Conservation (phyloP, 129 eudicot species). For the Lonicera japonica region DNA sequence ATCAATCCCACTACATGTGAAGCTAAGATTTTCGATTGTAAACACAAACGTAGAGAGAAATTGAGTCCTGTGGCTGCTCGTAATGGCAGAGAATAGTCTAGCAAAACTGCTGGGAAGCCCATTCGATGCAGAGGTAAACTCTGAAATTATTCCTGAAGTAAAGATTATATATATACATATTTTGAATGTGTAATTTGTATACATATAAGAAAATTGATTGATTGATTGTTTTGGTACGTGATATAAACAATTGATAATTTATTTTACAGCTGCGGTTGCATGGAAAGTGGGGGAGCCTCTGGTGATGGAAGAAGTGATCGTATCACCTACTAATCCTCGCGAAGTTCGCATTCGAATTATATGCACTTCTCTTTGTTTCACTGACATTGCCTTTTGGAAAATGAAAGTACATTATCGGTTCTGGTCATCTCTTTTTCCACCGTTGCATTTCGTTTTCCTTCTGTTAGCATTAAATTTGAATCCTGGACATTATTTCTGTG, state of each 20-base stretch:
- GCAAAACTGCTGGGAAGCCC: conserved; percentile 32
- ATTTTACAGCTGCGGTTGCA: conserved; percentile 59
- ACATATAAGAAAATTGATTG: background rate
- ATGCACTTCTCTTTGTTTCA: conserved; percentile 71
- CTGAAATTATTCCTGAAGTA: background rate
- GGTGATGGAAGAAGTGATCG: conserved; percentile 63
- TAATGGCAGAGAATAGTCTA: conserved; percentile 17
- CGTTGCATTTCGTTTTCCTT: too few relatives aligned
- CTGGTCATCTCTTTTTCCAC: too few relatives aligned
- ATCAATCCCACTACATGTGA: too few relatives aligned
- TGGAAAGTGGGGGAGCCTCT: conserved; percentile 64
- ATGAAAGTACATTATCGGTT: conserved; percentile 38
- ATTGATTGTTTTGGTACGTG: background rate
- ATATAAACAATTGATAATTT: background rate
- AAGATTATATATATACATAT: too few relatives aligned
- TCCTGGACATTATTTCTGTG: background rate
- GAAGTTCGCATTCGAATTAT: conserved; percentile 69
- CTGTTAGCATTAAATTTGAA: background rate
- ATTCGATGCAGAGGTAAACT: conserved; percentile 45
- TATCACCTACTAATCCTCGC: conserved; percentile 43
- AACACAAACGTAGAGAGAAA: background rate
- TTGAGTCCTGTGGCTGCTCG: background rate
- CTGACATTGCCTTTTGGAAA: conserved; percentile 64
- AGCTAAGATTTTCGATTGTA: too few relatives aligned
- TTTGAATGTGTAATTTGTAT: background rate